Conservation (phyloP, 495 filamentous ascomycete genomes). For the Aspergillus heteromorphus region DNA sequence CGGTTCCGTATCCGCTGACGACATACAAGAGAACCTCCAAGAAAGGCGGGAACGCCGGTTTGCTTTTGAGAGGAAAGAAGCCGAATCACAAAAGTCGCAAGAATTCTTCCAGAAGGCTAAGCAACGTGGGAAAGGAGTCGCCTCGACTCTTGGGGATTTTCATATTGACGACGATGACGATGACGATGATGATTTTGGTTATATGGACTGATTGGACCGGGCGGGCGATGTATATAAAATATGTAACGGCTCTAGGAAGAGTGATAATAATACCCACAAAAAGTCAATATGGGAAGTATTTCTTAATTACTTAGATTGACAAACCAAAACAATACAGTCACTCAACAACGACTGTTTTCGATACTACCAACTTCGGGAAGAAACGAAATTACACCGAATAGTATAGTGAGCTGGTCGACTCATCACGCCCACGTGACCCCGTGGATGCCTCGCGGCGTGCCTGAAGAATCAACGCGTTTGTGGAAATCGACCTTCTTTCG, state of each 20-base stretch:
- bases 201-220: constrained; percentile 21
- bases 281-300: too few relatives aligned
- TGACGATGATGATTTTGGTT: constrained; percentile 42
- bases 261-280: background rate
- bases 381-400: too few relatives aligned
- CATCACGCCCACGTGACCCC: constrained; percentile 37
- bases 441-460: constrained; percentile 27
- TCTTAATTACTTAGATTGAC: too few relatives aligned
- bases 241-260: too few relatives aligned
- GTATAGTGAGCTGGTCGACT: background rate
- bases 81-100: constrained; percentile 27
- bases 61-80: constrained; percentile 28
- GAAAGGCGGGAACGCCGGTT: constrained; percentile 27
- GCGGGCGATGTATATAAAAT: background rate
- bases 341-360: too few relatives aligned
- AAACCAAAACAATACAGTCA: too few relatives aligned
- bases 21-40: constrained; percentile 19
- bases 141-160: constrained; percentile 28
- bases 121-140: constrained; percentile 28
- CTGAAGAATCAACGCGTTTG: constrained; percentile 15
- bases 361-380: too few relatives aligned
- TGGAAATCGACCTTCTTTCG: constrained; percentile 5
- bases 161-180: constrained; percentile 27
- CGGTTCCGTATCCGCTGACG: constrained; percentile 20
- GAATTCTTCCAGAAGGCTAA: constrained; percentile 35